Percentiles rank a stretch among this genome's conserved stretches.
Evolutionary conservation across 106 monocot genomes (phyloP).

Genomic region (Platanthera guangdongensis): DNA sequence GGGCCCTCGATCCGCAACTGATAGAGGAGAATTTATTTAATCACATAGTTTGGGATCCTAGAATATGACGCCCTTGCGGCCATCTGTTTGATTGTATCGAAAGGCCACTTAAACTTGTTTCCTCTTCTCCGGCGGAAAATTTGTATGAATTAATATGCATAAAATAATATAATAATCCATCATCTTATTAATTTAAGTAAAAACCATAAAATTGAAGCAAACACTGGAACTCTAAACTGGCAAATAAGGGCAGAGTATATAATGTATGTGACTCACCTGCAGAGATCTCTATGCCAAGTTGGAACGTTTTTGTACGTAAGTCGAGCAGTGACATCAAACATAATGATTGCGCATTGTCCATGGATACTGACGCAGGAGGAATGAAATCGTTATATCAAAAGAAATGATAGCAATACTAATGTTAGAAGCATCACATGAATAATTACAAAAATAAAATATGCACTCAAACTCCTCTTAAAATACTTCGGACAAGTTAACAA

Average conservation of each 20-base stretch:
- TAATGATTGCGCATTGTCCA: conserved; percentile 67
- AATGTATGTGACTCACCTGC: conserved; percentile 17
- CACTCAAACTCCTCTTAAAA: not conserved
- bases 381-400: not conserved
- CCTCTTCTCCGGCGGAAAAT: too few relatives aligned
- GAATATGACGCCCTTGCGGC: too few relatives aligned
- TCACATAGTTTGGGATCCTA: too few relatives aligned
- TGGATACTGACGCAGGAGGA: conserved; percentile 31
- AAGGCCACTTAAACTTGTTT: too few relatives aligned
- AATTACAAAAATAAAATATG: not conserved
- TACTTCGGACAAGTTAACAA: not conserved
- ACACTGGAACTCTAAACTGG: not conserved
- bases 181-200: not conserved
- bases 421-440: not conserved
- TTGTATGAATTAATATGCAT: too few relatives aligned
- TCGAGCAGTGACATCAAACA: conserved; percentile 67
- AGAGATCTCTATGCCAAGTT: conserved; percentile 52
- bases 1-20: too few relatives aligned
- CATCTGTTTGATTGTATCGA: too few relatives aligned
- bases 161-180: too few relatives aligned
- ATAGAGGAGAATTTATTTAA: too few relatives aligned
- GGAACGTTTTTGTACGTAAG: conserved; percentile 64
- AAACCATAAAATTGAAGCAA: not conserved
- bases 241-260: not conserved
- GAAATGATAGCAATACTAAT: not conserved